Evolutionary conservation across 305 asterid genomes (phyloP).

Genomic region (Ilex paraguariensis): DNA sequence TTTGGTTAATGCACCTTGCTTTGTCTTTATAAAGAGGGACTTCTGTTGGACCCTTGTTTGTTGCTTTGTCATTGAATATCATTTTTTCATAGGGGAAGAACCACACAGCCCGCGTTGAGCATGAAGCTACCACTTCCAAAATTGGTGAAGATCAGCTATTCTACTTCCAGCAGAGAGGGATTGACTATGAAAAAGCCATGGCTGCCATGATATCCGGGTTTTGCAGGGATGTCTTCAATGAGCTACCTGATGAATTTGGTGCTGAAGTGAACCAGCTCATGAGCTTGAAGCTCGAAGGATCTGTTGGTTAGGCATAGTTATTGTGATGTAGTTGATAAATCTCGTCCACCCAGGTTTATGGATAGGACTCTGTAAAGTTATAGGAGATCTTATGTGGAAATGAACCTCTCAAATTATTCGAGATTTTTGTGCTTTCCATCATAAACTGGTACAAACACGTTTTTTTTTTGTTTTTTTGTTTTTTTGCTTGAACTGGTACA

Average conservation of each 20-base stretch:
- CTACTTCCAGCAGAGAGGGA: not conserved
- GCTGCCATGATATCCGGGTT: not conserved
- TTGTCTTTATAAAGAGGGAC: no score
- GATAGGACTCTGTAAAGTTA: no score
- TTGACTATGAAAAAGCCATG: not conserved
- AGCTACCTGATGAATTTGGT: conserved; percentile 76
- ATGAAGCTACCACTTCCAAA: not conserved
- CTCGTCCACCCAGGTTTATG: no score
- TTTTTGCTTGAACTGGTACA: no score
- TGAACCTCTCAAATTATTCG: no score
- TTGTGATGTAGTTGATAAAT: no score
- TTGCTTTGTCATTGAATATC: not conserved
- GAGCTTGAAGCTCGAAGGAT: conserved; percentile 60
- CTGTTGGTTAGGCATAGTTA: conserved; percentile 49
- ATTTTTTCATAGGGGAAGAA: conserved; percentile 40
- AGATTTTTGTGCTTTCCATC: no score
- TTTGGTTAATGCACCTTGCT: no score
- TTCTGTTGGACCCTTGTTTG: no score
- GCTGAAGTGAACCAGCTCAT: not conserved
- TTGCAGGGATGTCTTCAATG: conserved; percentile 64
- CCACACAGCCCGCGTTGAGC: not conserved
- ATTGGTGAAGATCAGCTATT: conserved; percentile 1
- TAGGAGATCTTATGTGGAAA: no score
- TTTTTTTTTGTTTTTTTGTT: no score
- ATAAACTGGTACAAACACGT: no score